These are phyloP conservation scores for Pochonia chlamydosporia DNA, from an alignment of 2,329 filamentous ascomycete species.

Conservation along the genomic window DNA sequence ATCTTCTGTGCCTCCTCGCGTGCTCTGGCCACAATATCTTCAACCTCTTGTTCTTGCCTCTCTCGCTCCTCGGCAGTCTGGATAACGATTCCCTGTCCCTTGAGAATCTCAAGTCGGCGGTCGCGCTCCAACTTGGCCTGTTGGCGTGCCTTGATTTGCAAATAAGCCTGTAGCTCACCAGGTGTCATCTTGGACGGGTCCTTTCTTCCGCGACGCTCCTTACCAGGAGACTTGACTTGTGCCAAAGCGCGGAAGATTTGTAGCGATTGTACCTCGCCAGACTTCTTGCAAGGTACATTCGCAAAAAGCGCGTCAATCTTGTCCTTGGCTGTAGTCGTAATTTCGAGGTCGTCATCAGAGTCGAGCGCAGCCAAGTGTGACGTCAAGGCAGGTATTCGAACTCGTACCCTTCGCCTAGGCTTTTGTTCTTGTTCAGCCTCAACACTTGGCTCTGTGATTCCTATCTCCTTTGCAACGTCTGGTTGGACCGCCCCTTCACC, in stretches of 20 bases:
- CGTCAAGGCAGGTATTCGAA: conserved; percentile 39
- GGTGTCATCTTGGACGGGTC: conserved; percentile 56
- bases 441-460: conserved; percentile 25
- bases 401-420: conserved; percentile 42
- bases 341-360: conserved; percentile 59
- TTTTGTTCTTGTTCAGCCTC: conserved; percentile 56
- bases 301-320: conserved; percentile 63
- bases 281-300: conserved; percentile 56
- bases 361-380: conserved; percentile 34
- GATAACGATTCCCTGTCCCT: conserved; percentile 72
- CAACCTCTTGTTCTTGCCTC: conserved; percentile 73
- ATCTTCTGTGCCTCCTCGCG: conserved; percentile 71
- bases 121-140: conserved; percentile 76
- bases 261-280: conserved; percentile 58
- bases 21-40: conserved; percentile 82
- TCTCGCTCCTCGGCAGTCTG: conserved; percentile 85
- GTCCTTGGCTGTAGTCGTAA: conserved; percentile 44
- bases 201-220: conserved; percentile 36
- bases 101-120: conserved; percentile 69
- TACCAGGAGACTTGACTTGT: conserved; percentile 60
- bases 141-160: conserved; percentile 67
- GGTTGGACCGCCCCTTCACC: background rate
- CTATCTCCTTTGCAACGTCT: background rate
- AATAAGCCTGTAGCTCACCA: conserved; percentile 59
- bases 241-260: conserved; percentile 68